A percentile compares a stretch with the other conserved stretches of the same genome.
Evolutionary conservation across 805 yeast genomes (phyloP).

Genomic region (Maudiozyma barnettii): DNA sequence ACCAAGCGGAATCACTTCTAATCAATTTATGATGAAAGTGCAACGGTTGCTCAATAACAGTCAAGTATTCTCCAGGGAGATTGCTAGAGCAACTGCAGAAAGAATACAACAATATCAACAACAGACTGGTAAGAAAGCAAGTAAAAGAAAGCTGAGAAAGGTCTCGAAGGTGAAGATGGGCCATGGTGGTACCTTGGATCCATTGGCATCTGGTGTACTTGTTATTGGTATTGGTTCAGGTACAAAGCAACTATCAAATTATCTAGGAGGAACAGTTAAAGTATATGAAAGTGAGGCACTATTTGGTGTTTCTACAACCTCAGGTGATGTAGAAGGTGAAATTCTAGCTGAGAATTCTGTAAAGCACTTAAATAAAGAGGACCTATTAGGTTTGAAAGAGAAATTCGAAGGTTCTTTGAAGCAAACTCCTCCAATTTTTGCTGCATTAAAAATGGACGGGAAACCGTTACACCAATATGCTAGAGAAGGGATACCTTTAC

Average conservation of each 20-base stretch:
- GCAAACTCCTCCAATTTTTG: conserved; percentile 92
- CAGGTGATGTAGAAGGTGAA: conserved; percentile 90
- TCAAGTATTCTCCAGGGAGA: conserved; percentile 43
- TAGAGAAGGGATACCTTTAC: conserved; percentile 74
- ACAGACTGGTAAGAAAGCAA: conserved; percentile 36
- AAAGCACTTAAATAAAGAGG: conserved; percentile 46
- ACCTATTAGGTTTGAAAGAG: conserved; percentile 39
- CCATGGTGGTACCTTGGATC: conserved; percentile 97
- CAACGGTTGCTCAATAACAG: conserved; percentile 57
- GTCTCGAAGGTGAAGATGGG: conserved; percentile 75
- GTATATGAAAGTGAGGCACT: conserved; percentile 77
- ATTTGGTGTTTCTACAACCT: conserved; percentile 83
- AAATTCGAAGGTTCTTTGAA: conserved; percentile 72
- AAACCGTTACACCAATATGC: conserved; percentile 93
- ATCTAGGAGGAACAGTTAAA: conserved; percentile 65
- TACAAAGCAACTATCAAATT: conserved; percentile 68
- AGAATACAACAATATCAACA: conserved; percentile 34
- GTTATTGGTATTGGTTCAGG: conserved; percentile 91
- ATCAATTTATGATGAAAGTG: conserved; percentile 57
- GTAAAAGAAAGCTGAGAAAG: conserved; percentile 42
- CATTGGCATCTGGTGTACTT: conserved; percentile 87
- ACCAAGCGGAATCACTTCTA: conserved; percentile 78
- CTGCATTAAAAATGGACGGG: conserved; percentile 92
- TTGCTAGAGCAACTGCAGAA: conserved; percentile 41
- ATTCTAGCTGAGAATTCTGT: conserved; percentile 49